Evolutionary conservation across 1,284 basidiomycete species (phyloP).

Genomic region (Irpex rosettiformis): DNA sequence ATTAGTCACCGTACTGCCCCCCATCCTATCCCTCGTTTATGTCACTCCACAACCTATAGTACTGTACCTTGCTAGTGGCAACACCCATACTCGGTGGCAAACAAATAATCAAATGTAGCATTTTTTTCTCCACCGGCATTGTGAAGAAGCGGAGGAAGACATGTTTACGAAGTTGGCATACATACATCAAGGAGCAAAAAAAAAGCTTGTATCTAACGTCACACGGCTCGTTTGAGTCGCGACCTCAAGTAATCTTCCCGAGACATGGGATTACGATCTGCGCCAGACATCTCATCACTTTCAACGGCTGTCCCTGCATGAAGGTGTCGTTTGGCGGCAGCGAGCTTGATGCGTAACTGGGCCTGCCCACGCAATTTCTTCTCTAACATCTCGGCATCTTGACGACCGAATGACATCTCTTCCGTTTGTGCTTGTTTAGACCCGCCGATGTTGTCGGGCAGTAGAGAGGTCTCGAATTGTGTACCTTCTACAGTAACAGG

Average conservation of each 20-base stretch:
- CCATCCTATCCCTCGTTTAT: background rate
- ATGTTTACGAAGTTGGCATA: background rate
- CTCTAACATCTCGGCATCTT: constrained; percentile 31
- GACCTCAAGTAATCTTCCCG: background rate
- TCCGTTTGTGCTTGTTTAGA: background rate
- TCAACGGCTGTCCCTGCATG: constrained; percentile 18
- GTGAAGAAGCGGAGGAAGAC: too few relatives aligned
- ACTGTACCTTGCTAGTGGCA: background rate
- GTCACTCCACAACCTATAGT: background rate
- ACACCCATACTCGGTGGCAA: too few relatives aligned
- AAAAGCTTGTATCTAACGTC: background rate
- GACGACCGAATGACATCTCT: constrained; percentile 5
- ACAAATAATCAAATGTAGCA: too few relatives aligned
- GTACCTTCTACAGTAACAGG: background rate
- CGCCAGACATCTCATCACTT: background rate
- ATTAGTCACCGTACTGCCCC: background rate
- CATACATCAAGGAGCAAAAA: background rate
- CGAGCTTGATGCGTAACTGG: constrained; percentile 46
- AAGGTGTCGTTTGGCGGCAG: constrained; percentile 36
- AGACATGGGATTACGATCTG: background rate
- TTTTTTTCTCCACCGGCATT: too few relatives aligned
- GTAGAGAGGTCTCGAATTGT: background rate
- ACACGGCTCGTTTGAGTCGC: background rate
- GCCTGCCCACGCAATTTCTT: constrained; percentile 44
- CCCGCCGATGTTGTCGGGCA: constrained; percentile 1